Percentiles rank a stretch among this genome's conserved stretches.
Conservation (phyloP, 331 rosid species). For the Rhamnella rubrinervis region DNA sequence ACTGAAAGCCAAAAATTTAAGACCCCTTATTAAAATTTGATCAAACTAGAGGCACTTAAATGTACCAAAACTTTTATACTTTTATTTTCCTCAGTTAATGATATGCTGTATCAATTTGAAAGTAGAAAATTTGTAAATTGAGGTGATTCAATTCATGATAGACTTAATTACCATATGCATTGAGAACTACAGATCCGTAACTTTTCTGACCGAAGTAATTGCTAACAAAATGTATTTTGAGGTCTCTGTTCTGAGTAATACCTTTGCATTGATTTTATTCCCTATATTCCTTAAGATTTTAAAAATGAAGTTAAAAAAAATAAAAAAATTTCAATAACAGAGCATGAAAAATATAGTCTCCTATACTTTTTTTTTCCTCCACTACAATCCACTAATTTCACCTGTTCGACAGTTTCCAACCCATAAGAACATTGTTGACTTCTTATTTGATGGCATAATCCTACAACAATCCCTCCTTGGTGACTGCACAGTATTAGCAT, state of each 20-base stretch:
- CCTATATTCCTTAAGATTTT: conserved; percentile 17
- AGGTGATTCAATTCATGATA: conserved; percentile 19
- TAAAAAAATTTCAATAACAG: conserved; percentile 1
- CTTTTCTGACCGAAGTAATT: conserved; percentile 22
- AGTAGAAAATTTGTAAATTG: conserved; percentile 4
- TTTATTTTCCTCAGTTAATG: background rate
- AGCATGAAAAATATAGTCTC: background rate
- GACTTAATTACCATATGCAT: background rate
- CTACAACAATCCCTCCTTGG: conserved; percentile 93
- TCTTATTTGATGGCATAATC: conserved; percentile 50
- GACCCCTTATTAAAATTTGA: no score
- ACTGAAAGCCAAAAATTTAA: no score
- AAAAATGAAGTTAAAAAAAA: conserved; percentile 12
- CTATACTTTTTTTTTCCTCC: background rate
- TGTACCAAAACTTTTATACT: no score
- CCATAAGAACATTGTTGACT: conserved; percentile 54
- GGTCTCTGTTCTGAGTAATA: conserved; percentile 10
- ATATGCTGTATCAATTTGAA: conserved; percentile 10
- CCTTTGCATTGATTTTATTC: conserved; percentile 22
- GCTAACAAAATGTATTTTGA: conserved; percentile 17
- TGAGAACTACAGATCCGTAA: background rate
- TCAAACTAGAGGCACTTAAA: no score
- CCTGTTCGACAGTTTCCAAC: conserved; percentile 61
- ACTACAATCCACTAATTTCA: conserved; percentile 60
- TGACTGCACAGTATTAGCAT: conserved; percentile 48